Evolutionary conservation across 176 grass and related monocot species (phyloP).

Genomic region (Phoenix dactylifera): DNA sequence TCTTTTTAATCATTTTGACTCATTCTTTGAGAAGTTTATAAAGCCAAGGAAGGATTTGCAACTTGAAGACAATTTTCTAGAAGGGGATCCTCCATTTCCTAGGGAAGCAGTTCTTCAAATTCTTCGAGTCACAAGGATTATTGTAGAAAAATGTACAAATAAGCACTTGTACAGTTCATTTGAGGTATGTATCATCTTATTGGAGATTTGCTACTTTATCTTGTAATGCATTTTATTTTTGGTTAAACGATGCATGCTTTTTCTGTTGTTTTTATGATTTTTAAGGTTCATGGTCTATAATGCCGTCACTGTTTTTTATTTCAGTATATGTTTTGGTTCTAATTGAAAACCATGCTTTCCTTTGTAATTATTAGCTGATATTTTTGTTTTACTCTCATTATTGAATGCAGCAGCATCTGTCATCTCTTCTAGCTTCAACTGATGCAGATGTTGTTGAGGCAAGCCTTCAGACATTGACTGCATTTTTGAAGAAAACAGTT

Average conservation of each 20-base stretch:
- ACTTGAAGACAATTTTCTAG: constrained; percentile 57
- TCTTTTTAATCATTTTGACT: constrained; percentile 70
- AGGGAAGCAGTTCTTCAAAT: constrained; percentile 66
- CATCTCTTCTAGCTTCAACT: constrained; percentile 52
- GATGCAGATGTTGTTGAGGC: constrained; percentile 65
- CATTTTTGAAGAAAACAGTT: constrained; percentile 60
- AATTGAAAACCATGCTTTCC: too few relatives aligned
- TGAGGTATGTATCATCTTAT: constrained; percentile 32
- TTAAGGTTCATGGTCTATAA: not conserved
- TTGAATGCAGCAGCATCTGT: constrained; percentile 47
- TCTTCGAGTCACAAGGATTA: constrained; percentile 61
- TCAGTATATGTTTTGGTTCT: too few relatives aligned
- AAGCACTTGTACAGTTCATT: constrained; percentile 59
- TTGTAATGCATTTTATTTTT: too few relatives aligned
- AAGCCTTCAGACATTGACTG: constrained; percentile 63
- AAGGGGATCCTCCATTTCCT: constrained; percentile 49
- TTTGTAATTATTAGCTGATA: constrained; percentile 2
- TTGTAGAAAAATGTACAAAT: constrained; percentile 75
- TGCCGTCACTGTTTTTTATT: too few relatives aligned
- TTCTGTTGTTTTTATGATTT: too few relatives aligned
- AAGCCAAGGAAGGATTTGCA: constrained; percentile 56
- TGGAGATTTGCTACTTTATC: not conserved
- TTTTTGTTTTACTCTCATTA: constrained; percentile 5
- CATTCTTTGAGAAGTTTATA: constrained; percentile 55
- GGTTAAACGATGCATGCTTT: too few relatives aligned